phyloP scores from a whole-genome alignment of 768 basidiomycete genomes.

The Suillus ampliporus region DNA sequence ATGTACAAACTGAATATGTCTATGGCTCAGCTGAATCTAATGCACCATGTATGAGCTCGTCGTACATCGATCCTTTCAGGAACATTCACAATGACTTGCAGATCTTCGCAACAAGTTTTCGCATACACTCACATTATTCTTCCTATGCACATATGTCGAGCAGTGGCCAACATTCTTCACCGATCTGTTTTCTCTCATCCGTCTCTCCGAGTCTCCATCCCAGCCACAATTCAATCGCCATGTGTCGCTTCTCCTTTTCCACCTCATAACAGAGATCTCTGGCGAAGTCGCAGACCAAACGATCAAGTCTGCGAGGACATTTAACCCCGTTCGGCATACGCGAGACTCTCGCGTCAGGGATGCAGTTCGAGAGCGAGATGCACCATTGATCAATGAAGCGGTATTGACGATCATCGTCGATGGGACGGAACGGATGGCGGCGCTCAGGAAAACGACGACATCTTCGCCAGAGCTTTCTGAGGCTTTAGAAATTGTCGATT shows the following conservation, averaged over 20 bases:
- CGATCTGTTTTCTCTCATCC: constrained; percentile 77
- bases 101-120: constrained; percentile 96
- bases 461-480: constrained; percentile 61
- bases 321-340: constrained; percentile 68
- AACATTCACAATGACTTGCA: constrained; percentile 37
- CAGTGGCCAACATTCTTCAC: constrained; percentile 89
- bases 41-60: constrained; percentile 72
- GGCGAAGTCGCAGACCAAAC: constrained; percentile 97
- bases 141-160: constrained; percentile 84
- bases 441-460: constrained; percentile 52
- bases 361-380: constrained; percentile 89
- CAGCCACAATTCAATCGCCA: constrained; percentile 77
- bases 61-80: constrained; percentile 15
- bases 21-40: constrained; percentile 83
- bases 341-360: constrained; percentile 89
- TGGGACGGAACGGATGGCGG: constrained; percentile 61
- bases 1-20: constrained; percentile 89
- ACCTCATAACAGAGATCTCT: constrained; percentile 91
- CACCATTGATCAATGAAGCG: constrained; percentile 82
- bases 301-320: constrained; percentile 85
- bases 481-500: constrained; percentile 82
- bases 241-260: constrained; percentile 88
- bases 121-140: constrained; percentile 87
- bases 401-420: constrained; percentile 85
- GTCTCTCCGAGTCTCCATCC: constrained; percentile 58